Percentiles rank a stretch among this genome's conserved stretches.
These are phyloP conservation scores for Aspergillaceae sp. DNA, from an alignment of 2,329 filamentous ascomycete species.

Conservation along the genomic window DNA sequence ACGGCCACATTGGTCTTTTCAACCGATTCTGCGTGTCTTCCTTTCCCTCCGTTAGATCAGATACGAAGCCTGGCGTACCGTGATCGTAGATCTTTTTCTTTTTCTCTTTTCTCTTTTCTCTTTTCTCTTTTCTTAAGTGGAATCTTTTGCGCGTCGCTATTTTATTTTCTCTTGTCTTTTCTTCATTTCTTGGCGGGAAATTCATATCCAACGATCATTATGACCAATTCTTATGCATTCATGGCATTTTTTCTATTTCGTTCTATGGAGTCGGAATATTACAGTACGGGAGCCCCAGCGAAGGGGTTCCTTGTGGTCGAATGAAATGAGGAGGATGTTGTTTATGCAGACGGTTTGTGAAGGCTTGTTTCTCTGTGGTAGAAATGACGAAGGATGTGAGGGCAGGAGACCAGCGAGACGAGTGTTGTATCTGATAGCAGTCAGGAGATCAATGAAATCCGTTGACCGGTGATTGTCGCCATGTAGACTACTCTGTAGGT, in stretches of 20 bases:
- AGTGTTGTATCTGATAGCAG: not conserved
- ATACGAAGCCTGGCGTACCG: constrained; percentile 32
- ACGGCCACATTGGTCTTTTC: constrained; percentile 20
- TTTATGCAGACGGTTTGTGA: not conserved
- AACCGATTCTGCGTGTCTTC: constrained; percentile 18
- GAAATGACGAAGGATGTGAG: not conserved
- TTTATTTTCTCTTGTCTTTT: constrained; percentile 13
- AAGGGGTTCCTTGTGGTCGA: too few relatives aligned
- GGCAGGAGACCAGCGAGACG: not conserved
- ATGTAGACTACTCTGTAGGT: too few relatives aligned
- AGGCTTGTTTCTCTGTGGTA: not conserved
- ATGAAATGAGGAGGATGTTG: not conserved
- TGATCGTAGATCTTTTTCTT: constrained; percentile 29
- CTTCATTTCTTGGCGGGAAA: constrained; percentile 20
- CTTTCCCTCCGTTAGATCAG: constrained; percentile 26
- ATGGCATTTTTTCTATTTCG: constrained; percentile 26
- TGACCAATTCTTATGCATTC: constrained; percentile 29
- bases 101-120: constrained; percentile 5
- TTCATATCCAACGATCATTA: constrained; percentile 32
- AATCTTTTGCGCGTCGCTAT: constrained; percentile 13
- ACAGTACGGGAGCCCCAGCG: too few relatives aligned
- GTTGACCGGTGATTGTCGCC: not conserved
- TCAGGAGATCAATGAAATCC: not conserved
- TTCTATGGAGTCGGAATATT: constrained; percentile 15
- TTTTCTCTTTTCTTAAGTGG: constrained; percentile 7